Conservation (phyloP, 2,329 filamentous ascomycete genomes). For the Pezicula neosporulosa region DNA sequence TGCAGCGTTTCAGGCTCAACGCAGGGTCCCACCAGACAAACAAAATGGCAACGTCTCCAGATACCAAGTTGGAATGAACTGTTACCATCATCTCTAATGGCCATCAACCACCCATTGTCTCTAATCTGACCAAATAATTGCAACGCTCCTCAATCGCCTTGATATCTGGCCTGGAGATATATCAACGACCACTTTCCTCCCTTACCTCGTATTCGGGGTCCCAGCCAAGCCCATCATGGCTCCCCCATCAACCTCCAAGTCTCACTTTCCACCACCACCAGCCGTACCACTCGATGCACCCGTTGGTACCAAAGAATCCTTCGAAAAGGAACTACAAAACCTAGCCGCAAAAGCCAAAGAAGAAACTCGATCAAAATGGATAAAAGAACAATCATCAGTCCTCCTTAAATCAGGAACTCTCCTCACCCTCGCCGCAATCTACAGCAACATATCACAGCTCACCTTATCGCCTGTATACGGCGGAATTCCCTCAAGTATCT, state of each 20-base stretch:
- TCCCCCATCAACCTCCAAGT: neutral
- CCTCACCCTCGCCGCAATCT: constrained; percentile 56
- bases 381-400: constrained; percentile 21
- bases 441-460: constrained; percentile 69
- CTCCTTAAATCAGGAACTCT: constrained; percentile 37
- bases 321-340: constrained; percentile 29
- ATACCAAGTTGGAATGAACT: neutral
- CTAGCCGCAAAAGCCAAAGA: constrained; percentile 28
- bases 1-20: constrained; percentile 18
- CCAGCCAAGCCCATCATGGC: constrained; percentile 11
- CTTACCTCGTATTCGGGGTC: neutral
- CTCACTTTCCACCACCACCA: constrained; percentile 6
- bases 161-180: neutral
- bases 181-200: neutral
- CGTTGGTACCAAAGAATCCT: constrained; percentile 28
- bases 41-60: constrained; percentile 13
- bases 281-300: constrained; percentile 11
- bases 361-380: constrained; percentile 27
- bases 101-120: neutral
- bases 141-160: too few species aligned
- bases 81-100: neutral
- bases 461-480: constrained; percentile 86
- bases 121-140: too few species aligned
- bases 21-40: constrained; percentile 12
- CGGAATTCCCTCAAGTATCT: constrained; percentile 70